phyloP scores from a whole-genome alignment of 495 filamentous ascomycete genomes.

The Lichina pygmaea region DNA sequence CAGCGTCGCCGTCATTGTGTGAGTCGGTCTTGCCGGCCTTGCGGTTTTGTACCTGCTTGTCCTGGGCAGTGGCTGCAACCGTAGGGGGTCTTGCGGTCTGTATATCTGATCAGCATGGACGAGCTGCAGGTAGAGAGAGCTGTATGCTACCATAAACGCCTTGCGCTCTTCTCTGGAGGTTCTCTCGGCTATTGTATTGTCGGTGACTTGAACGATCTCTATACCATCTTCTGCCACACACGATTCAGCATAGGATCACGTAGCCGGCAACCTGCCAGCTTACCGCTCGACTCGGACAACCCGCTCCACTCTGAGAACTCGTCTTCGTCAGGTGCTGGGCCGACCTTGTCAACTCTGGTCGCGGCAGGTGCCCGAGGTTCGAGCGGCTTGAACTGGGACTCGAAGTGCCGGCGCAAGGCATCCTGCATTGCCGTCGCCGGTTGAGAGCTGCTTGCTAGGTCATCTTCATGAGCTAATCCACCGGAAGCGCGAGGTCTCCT shows the following conservation, averaged over 20 bases:
- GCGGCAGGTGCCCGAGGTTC: constrained; percentile 7
- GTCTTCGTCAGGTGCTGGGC: constrained; percentile 9
- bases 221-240: constrained; percentile 5
- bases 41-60: not conserved
- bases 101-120: not conserved
- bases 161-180: constrained; percentile 39
- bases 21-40: constrained; percentile 8
- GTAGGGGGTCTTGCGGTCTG: not conserved
- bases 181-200: constrained; percentile 20
- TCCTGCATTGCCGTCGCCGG: constrained; percentile 15
- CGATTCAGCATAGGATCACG: too few relatives aligned
- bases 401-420: constrained; percentile 59
- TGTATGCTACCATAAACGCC: constrained; percentile 40
- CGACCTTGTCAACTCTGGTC: constrained; percentile 4
- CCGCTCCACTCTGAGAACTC: constrained; percentile 39
- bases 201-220: constrained; percentile 30
- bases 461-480: too few relatives aligned
- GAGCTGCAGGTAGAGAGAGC: not conserved
- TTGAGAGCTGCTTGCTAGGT: too few relatives aligned
- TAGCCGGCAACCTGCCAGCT: constrained; percentile 6
- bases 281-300: constrained; percentile 18
- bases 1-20: constrained; percentile 19
- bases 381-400: constrained; percentile 60
- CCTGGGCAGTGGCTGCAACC: not conserved
- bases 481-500: too few relatives aligned